These are phyloP conservation scores for Ophiostoma ulmi DNA, from an alignment of 2,329 filamentous ascomycete genomes.

Conservation along the genomic window DNA sequence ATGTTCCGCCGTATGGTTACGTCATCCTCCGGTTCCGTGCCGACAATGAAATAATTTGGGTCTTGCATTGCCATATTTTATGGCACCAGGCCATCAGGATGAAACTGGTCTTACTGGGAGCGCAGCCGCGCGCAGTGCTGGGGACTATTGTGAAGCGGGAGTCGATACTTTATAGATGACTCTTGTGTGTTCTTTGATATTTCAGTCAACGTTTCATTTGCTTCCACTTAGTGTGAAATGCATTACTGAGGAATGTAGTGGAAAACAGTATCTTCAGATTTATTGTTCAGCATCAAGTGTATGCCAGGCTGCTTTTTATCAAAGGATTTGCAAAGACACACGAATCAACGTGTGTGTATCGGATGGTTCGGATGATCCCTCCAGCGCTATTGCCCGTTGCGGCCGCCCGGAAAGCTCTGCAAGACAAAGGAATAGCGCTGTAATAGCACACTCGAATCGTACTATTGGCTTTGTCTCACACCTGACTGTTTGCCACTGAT, in stretches of 20 bases:
- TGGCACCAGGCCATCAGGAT: slow-evolving; percentile 30
- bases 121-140: slow-evolving; percentile 15
- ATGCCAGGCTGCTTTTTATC: background rate
- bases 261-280: too few species aligned
- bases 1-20: slow-evolving; percentile 29
- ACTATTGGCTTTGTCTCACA: background rate
- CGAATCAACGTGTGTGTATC: background rate
- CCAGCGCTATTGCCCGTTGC: slow-evolving; percentile 18
- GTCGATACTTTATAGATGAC: background rate
- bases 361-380: slow-evolving; percentile 16
- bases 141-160: slow-evolving; percentile 20
- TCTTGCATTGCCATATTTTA: slow-evolving; percentile 30
- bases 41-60: slow-evolving; percentile 30
- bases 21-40: slow-evolving; percentile 28
- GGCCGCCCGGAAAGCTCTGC: slow-evolving; percentile 17
- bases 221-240: too few species aligned
- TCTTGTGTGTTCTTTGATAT: background rate
- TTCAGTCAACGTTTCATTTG: too few species aligned
- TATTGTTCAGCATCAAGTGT: background rate
- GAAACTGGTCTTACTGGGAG: slow-evolving; percentile 25
- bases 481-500: background rate
- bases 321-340: background rate
- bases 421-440: background rate
- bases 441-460: slow-evolving; percentile 26
- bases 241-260: too few species aligned